phyloP scores from a whole-genome alignment of 441 rosid species.

The Manihot esculenta region DNA sequence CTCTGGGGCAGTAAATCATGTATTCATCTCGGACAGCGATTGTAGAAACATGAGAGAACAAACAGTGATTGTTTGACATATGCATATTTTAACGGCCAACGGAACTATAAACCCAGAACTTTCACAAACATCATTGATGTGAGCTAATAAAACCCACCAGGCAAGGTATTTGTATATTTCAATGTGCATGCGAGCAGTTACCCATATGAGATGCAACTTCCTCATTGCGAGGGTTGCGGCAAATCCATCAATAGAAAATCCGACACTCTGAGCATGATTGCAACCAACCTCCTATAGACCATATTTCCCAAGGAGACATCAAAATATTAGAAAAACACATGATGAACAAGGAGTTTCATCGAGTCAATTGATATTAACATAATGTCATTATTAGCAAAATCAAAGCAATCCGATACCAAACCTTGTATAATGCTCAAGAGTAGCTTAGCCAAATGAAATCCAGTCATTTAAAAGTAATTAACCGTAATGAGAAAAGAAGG shows the following conservation, averaged over 20 bases:
- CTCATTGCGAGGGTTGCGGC: conserved; percentile 87
- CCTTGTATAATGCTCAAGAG: not conserved
- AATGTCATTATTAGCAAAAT: conserved; percentile 5
- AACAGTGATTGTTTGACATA: too few species aligned
- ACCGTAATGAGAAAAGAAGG: not conserved
- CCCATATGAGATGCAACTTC: conserved; percentile 95
- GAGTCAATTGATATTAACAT: not conserved
- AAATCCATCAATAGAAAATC: conserved; percentile 93
- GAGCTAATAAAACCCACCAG: conserved; percentile 45
- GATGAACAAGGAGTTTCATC: not conserved
- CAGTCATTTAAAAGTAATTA: not conserved
- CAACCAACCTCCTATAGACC: conserved; percentile 78
- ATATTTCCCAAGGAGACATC: not conserved
- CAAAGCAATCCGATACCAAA: not conserved
- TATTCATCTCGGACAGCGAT: conserved; percentile 86
- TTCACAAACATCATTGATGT: not conserved
- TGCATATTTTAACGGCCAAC: not conserved
- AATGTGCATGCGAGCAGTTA: conserved; percentile 95
- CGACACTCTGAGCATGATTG: conserved; percentile 93
- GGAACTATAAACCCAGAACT: conserved; percentile 1
- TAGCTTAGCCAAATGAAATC: not conserved
- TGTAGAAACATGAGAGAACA: too few species aligned
- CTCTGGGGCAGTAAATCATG: conserved; percentile 69
- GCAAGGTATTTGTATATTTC: conserved; percentile 91
- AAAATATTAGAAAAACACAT: not conserved